Conservation (phyloP, 768 basidiomycete genomes). For the Lactifluus pinguis region DNA sequence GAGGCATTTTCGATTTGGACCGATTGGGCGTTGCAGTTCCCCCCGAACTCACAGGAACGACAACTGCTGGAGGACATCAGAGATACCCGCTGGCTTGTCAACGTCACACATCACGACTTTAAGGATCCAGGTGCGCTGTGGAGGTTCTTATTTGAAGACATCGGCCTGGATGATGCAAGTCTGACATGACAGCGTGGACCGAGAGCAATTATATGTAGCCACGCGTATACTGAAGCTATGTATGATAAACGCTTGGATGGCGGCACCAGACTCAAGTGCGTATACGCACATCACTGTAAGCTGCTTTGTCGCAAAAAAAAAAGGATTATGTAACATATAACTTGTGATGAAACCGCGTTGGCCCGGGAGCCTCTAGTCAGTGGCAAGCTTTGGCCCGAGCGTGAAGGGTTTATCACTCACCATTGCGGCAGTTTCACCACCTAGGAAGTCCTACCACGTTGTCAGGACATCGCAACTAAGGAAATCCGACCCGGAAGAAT, state of each 20-base stretch:
- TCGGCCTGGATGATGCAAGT: constrained; percentile 2
- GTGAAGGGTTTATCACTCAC: too few species aligned
- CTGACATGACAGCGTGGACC: neutral
- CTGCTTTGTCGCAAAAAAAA: neutral
- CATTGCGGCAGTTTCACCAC: too few species aligned
- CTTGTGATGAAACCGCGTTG: too few species aligned
- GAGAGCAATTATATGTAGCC: neutral
- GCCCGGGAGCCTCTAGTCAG: too few species aligned
- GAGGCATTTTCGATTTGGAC: constrained; percentile 96
- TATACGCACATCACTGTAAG: neutral
- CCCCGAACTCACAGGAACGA: constrained; percentile 64
- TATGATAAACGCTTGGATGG: neutral
- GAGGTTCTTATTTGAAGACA: constrained; percentile 60
- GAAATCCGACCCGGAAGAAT: too few species aligned
- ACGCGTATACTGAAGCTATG: neutral
- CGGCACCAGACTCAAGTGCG: neutral
- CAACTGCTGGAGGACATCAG: constrained; percentile 62
- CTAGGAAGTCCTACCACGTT: too few species aligned
- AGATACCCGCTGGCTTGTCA: constrained; percentile 80
- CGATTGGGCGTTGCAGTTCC: constrained; percentile 87
- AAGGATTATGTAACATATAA: too few species aligned
- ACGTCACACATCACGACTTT: constrained; percentile 89
- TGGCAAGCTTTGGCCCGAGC: too few species aligned
- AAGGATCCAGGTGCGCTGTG: constrained; percentile 71
- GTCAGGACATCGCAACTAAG: too few species aligned